Percentiles rank a stretch among this genome's conserved stretches.
phyloP scores from a whole-genome alignment of 441 rosid species.

The Croton laevigatus region DNA sequence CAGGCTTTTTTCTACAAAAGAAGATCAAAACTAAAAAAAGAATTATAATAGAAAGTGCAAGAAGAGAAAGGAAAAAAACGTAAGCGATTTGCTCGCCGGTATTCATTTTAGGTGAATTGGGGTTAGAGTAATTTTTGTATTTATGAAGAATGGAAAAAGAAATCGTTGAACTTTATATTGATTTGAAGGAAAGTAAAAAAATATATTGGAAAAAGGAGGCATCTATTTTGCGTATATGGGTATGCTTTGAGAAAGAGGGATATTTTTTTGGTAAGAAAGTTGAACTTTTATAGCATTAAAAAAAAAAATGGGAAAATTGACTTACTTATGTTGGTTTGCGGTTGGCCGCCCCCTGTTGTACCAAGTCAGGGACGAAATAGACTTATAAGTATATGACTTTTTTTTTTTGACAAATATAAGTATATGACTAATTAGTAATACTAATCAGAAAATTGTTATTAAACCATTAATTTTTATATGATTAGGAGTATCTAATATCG shows the following conservation, averaged over 20 bases:
- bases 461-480: no score
- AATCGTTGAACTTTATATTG: neutral
- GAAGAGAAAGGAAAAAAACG: conserved; percentile 42
- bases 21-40: conserved; percentile 44
- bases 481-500: no score
- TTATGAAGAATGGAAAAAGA: neutral
- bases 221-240: conserved; percentile 3
- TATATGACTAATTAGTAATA: no score
- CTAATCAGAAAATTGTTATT: no score
- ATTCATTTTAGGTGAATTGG: conserved; percentile 31
- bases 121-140: no score
- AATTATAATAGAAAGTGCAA: conserved; percentile 38
- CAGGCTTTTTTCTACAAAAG: conserved; percentile 51
- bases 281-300: conserved; percentile 5
- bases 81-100: conserved; percentile 40
- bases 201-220: neutral
- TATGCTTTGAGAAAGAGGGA: conserved; percentile 27
- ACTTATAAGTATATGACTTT: no score
- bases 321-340: conserved; percentile 26
- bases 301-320: neutral
- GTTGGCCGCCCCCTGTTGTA: conserved; percentile 37
- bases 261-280: conserved; percentile 35
- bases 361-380: neutral
- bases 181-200: neutral
- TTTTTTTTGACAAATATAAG: no score